These are phyloP conservation scores for Eutypella sp. DNA, from an alignment of 2,329 filamentous ascomycete genomes.

Conservation along the genomic window DNA sequence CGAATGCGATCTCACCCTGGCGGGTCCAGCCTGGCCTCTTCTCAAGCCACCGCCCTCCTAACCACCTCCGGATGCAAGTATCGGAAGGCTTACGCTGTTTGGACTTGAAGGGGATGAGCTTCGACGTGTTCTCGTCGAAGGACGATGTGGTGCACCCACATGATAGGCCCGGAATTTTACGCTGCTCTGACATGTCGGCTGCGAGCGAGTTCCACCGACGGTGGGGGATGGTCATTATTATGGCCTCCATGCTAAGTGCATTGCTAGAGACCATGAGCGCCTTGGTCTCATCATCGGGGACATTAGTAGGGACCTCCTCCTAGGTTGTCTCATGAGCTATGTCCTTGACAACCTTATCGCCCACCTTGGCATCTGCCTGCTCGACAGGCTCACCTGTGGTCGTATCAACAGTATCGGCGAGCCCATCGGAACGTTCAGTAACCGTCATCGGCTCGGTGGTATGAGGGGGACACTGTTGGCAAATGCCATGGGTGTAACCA, in stretches of 20 bases:
- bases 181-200: conserved; percentile 33
- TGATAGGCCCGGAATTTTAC: conserved; percentile 21
- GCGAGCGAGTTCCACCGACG: conserved; percentile 33
- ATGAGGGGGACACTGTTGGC: conserved; percentile 33
- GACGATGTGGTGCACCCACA: conserved; percentile 40
- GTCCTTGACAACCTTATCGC: too few relatives aligned
- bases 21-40: conserved; percentile 37
- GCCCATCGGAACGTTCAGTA: too few relatives aligned
- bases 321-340: too few relatives aligned
- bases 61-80: conserved; percentile 41
- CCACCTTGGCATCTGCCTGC: conserved; percentile 10
- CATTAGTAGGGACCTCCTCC: too few relatives aligned
- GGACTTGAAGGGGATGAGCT: conserved; percentile 40
- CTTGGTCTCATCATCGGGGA: too few relatives aligned
- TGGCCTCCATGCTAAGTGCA: neutral
- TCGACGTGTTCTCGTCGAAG: conserved; percentile 41
- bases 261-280: neutral
- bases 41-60: conserved; percentile 37
- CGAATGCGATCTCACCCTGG: conserved; percentile 33
- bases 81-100: conserved; percentile 41
- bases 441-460: too few relatives aligned
- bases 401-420: too few relatives aligned
- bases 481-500: conserved; percentile 40
- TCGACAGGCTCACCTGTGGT: conserved; percentile 14
- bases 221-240: conserved; percentile 10